phyloP scores from a whole-genome alignment of 306 rosid species.

The Senna tora region DNA sequence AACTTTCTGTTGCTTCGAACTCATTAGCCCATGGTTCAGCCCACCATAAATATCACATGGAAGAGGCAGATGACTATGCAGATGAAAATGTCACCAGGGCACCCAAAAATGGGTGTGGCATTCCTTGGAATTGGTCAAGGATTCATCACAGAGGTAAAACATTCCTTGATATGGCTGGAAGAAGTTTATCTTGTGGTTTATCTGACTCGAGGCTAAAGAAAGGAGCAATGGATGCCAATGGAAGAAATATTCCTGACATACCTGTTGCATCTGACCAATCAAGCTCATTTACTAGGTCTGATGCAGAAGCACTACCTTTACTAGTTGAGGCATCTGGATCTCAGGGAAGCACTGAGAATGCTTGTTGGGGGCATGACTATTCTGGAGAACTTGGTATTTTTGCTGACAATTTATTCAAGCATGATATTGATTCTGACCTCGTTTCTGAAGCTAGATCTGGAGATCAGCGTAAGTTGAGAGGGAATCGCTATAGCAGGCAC shows the following conservation, averaged over 20 bases:
- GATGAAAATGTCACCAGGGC: constrained; percentile 76
- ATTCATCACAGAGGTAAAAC: constrained; percentile 94
- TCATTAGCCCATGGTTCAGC: constrained; percentile 64
- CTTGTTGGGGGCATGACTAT: constrained; percentile 79
- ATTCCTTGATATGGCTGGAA: constrained; percentile 91
- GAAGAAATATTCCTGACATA: constrained; percentile 65
- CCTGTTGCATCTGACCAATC: constrained; percentile 72
- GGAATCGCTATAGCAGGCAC: constrained; percentile 63
- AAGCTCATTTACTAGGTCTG: constrained; percentile 67
- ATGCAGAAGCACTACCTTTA: constrained; percentile 84
- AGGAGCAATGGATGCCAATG: constrained; percentile 59
- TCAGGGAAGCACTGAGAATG: constrained; percentile 73
- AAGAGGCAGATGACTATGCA: constrained; percentile 58
- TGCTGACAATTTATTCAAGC: constrained; percentile 79
- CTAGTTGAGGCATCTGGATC: constrained; percentile 90
- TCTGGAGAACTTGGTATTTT: constrained; percentile 93
- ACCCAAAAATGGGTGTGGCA: constrained; percentile 92
- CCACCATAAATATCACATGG: constrained; percentile 62
- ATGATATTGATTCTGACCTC: constrained; percentile 81
- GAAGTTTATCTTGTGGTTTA: constrained; percentile 92
- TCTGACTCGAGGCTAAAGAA: constrained; percentile 81
- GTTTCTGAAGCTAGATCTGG: constrained; percentile 94
- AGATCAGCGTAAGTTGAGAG: constrained; percentile 63
- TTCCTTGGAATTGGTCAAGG: constrained; percentile 99
- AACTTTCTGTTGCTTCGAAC: constrained; percentile 92